Base-by-base conservation (phyloP, 257 asterid species). In the Rauvolfia tetraphylla region DNA sequence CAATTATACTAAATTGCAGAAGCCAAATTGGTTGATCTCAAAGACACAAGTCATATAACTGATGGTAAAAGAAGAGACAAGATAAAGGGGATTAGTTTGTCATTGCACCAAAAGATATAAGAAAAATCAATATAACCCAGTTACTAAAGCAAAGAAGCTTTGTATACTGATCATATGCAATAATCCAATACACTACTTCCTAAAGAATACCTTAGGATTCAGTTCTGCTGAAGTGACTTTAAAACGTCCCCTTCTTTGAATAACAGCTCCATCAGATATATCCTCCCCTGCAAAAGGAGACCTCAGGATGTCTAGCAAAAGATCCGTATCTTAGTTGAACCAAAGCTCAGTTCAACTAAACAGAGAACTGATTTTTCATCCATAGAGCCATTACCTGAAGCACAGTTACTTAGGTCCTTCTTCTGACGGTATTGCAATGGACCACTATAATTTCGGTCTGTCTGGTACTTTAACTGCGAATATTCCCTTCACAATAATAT, bases 221-320 rank as follows among this genome's bases (percentile, higher is more conserved):
- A 81, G 74, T 80, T 95, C 99, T 56, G 91, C 96, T 53, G 97
- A 85, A 69, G 96, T 95, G 84, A 95, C 97, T 90, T 95, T 89
- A 82, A 93, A 95, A 71, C 98, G 99, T 41, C 99, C 99, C 91
- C 88, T 87, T 80, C 91, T 93, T 90, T 91, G 96, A 78, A 95
- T 86, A 68, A 90, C 79, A 76, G 96, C 91, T 51, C 91, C 89
- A 82, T 95, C 99, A 7, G 92, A 85, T 73, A 89, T 75, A 79
- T 95, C 98, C 57, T 91, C 96, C 75, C 87, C 98, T 95, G 80
- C 31, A 75, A 80, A 83, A 69, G 80, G 42, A 82, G 51, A 74
- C 63, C 56, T 61, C 72, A 38, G 69, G 38, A 75, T 63, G 71
- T 54, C 25, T 73, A 65, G 74, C 44, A 75, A 27, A 33, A 42